Percentiles rank a stretch among this genome's conserved stretches.
phyloP scores from a whole-genome alignment of 495 filamentous ascomycete species.

The Paragyromitra xinjiangensis region DNA sequence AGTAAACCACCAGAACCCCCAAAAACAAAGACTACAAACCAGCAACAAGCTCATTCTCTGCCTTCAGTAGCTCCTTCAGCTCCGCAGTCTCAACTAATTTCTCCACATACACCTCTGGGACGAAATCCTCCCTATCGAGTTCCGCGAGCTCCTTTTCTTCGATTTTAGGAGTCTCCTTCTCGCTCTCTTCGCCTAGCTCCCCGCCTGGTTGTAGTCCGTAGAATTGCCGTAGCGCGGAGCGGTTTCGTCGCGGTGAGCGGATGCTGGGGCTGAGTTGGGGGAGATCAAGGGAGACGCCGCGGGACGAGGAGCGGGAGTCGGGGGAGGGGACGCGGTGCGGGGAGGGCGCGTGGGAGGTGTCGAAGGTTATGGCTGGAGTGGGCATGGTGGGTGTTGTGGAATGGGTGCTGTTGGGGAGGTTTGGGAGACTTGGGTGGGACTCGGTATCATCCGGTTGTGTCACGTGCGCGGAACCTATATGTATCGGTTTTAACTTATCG shows the following conservation, averaged over 20 bases:
- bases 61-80: slow-evolving; percentile 70
- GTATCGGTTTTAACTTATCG: background rate
- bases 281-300: slow-evolving; percentile 63
- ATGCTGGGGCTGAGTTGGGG: slow-evolving; percentile 54
- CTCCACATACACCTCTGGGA: slow-evolving; percentile 68
- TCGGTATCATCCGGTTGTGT: background rate
- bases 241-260: slow-evolving; percentile 67
- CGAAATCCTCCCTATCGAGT: slow-evolving; percentile 68
- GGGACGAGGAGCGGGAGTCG: slow-evolving; percentile 57
- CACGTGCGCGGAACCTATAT: background rate
- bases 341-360: slow-evolving; percentile 64
- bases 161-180: slow-evolving; percentile 16
- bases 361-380: slow-evolving; percentile 70
- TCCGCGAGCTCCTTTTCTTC: slow-evolving; percentile 61
- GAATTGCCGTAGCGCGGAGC: slow-evolving; percentile 89
- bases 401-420: background rate
- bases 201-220: slow-evolving; percentile 76
- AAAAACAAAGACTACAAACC: slow-evolving; percentile 55
- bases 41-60: slow-evolving; percentile 70
- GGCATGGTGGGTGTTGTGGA: slow-evolving; percentile 66
- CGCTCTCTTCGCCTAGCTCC: slow-evolving; percentile 47
- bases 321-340: slow-evolving; percentile 65
- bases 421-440: background rate
- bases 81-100: slow-evolving; percentile 71
- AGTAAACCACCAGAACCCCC: background rate